A percentile compares a stretch with the other conserved stretches of the same genome.
Conservation (phyloP, 2,329 filamentous ascomycete species). For the Ampelomyces quisqualis region DNA sequence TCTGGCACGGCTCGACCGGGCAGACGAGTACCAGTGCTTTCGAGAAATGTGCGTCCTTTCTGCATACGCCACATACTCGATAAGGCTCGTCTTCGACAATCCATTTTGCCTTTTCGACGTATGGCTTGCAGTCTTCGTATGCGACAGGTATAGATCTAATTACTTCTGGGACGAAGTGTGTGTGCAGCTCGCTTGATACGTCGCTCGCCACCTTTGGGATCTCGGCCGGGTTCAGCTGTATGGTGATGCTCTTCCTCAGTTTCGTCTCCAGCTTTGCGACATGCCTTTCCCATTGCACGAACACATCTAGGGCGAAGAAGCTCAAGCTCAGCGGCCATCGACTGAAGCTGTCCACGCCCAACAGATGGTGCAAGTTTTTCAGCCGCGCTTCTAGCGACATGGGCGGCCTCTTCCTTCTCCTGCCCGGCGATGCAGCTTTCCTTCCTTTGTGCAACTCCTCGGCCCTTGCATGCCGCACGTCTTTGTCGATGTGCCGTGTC, state of each 20-base stretch:
- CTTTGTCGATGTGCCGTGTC: constrained; percentile 70
- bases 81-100: constrained; percentile 13
- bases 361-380: constrained; percentile 77
- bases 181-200: constrained; percentile 20
- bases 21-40: constrained; percentile 55
- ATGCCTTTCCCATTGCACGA: constrained; percentile 66
- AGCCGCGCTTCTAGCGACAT: constrained; percentile 68
- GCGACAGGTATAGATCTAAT: constrained; percentile 52
- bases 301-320: constrained; percentile 73
- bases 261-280: constrained; percentile 26
- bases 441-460: constrained; percentile 33
- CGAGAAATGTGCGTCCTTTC: constrained; percentile 37
- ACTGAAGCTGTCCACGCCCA: constrained; percentile 75
- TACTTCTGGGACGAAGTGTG: constrained; percentile 31
- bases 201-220: constrained; percentile 22
- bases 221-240: constrained; percentile 36
- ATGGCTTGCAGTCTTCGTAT: constrained; percentile 53
- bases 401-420: constrained; percentile 51
- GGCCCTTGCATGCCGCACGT: constrained; percentile 39
- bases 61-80: constrained; percentile 54
- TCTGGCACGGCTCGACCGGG: constrained; percentile 50
- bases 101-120: constrained; percentile 55
- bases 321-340: constrained; percentile 80
- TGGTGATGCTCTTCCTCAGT: constrained; percentile 29
- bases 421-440: constrained; percentile 38